These are phyloP conservation scores for Prillingera fragicola DNA, from an alignment of 1,284 basidiomycete species.

Conservation along the genomic window DNA sequence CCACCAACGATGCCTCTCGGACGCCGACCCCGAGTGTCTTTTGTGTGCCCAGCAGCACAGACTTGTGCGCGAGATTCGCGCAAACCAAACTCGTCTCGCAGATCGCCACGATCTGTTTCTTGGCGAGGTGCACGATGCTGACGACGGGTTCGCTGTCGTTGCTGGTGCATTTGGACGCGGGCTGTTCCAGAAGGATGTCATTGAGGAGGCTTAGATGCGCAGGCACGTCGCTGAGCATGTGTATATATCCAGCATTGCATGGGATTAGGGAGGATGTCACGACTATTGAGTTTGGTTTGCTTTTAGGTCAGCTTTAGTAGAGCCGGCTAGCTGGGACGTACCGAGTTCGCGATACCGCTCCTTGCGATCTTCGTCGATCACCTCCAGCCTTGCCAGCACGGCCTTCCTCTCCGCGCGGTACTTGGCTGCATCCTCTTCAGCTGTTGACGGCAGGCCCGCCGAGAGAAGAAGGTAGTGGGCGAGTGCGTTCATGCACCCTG, in stretches of 20 bases:
- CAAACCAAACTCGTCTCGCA: constrained; percentile 73
- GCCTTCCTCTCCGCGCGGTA: constrained; percentile 27
- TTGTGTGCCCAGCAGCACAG: constrained; percentile 78
- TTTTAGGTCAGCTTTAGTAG: constrained; percentile 7
- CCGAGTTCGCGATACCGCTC: constrained; percentile 44
- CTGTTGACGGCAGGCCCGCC: constrained; percentile 9
- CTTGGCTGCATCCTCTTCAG: constrained; percentile 4
- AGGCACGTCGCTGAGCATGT: not conserved
- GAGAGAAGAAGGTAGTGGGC: constrained; percentile 60
- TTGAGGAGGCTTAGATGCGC: constrained; percentile 3
- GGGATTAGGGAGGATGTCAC: constrained; percentile 4
- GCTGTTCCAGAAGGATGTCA: constrained; percentile 40
- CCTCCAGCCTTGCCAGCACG: constrained; percentile 33
- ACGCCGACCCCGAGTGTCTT: constrained; percentile 82
- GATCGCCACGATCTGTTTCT: constrained; percentile 86
- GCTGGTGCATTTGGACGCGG: constrained; percentile 74
- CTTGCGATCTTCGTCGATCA: constrained; percentile 42
- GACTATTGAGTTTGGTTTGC: not conserved
- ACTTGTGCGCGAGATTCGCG: constrained; percentile 79
- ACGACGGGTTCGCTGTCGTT: constrained; percentile 74
- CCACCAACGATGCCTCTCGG: constrained; percentile 81
- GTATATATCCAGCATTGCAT: constrained; percentile 12
- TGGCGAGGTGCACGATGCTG: constrained; percentile 73
- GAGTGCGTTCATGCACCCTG: constrained; percentile 92
- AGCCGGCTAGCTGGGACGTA: constrained; percentile 10